phyloP scores from a whole-genome alignment of 2,329 filamentous ascomycete genomes.

The Trichoderma oligosporum region DNA sequence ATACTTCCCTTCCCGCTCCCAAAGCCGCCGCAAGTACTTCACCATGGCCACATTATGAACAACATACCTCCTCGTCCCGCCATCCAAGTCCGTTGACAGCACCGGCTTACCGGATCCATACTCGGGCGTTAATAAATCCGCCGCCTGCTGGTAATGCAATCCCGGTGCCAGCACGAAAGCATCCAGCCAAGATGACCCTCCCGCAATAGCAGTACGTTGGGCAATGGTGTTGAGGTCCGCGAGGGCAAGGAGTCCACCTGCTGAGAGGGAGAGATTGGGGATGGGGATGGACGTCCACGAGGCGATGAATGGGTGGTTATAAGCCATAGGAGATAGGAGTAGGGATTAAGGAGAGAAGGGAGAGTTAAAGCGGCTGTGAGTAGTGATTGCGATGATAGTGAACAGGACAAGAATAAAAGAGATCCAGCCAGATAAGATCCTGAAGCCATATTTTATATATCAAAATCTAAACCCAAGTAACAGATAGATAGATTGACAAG shows the following conservation, averaged over 20 bases:
- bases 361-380: background rate
- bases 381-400: too few species aligned
- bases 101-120: background rate
- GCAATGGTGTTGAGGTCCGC: slow-evolving; percentile 56
- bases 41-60: slow-evolving; percentile 52
- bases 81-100: slow-evolving; percentile 32
- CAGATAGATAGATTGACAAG: too few species aligned
- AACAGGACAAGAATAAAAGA: too few species aligned
- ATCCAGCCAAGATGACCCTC: slow-evolving; percentile 55
- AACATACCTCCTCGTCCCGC: slow-evolving; percentile 31
- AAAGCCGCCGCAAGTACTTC: slow-evolving; percentile 39
- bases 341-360: background rate
- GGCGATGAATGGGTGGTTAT: slow-evolving; percentile 30
- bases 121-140: slow-evolving; percentile 46
- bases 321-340: background rate
- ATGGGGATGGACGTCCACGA: slow-evolving; percentile 46
- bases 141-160: slow-evolving; percentile 57
- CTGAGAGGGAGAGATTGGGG: slow-evolving; percentile 44
- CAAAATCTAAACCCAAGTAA: too few species aligned
- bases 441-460: too few species aligned
- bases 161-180: slow-evolving; percentile 56
- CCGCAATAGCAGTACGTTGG: slow-evolving; percentile 52
- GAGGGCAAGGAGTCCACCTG: slow-evolving; percentile 54
- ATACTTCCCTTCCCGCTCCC: slow-evolving; percentile 22
- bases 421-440: too few species aligned